Conservation (phyloP, 176 grass and related monocot species). For the Secale cereale region DNA sequence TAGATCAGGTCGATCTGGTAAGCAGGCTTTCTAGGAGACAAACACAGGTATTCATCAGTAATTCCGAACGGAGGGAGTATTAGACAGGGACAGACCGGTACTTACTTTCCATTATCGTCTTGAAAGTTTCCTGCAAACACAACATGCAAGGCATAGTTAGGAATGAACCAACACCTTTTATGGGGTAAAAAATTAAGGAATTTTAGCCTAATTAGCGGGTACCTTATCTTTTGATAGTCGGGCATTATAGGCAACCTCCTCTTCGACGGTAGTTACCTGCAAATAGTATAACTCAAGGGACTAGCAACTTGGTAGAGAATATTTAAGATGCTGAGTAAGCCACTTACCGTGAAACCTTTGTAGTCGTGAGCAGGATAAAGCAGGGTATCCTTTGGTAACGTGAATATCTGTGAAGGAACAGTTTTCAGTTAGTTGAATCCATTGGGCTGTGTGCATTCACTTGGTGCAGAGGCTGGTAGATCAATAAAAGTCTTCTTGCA, state of each 20-base stretch:
- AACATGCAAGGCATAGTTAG: constrained; percentile 11
- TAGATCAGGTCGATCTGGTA: neutral
- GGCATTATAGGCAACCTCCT: constrained; percentile 78
- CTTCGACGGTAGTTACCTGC: constrained; percentile 87
- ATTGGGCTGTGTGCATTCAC: neutral
- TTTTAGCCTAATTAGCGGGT: constrained; percentile 10
- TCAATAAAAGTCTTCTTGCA: neutral
- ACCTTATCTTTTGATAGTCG: constrained; percentile 91
- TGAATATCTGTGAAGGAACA: constrained; percentile 64
- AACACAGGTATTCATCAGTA: constrained; percentile 14
- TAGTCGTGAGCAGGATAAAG: constrained; percentile 97
- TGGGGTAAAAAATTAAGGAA: neutral
- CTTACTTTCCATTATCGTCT: constrained; percentile 89
- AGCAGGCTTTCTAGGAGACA: neutral
- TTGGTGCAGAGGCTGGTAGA: neutral
- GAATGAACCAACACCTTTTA: neutral
- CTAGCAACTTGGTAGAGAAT: neutral
- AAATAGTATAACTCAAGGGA: constrained; percentile 27
- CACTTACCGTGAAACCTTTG: constrained; percentile 87
- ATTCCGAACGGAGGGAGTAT: no score
- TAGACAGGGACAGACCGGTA: neutral
- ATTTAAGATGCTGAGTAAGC: neutral
- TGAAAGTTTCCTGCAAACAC: constrained; percentile 74
- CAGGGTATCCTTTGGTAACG: constrained; percentile 78
- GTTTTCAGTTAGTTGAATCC: constrained; percentile 1